Percentiles rank a stretch among this genome's conserved stretches.
Evolutionary conservation across 768 basidiomycete genomes (phyloP).

Genomic region (Epithele typhae): DNA sequence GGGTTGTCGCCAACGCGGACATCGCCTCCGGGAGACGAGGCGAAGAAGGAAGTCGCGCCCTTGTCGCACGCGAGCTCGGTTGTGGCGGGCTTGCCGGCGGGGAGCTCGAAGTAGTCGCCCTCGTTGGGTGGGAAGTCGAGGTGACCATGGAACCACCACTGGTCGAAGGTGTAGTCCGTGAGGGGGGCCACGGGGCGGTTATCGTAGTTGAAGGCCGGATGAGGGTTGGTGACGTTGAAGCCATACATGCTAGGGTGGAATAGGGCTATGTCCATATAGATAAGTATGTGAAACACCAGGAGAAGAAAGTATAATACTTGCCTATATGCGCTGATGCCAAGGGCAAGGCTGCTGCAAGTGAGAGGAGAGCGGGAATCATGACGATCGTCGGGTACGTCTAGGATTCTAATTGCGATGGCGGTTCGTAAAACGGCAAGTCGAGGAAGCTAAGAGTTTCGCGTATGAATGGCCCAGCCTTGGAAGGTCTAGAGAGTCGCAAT

Average conservation of each 20-base stretch:
- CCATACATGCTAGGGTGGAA: conserved; percentile 62
- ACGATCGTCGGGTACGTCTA: too few relatives aligned
- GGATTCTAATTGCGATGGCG: too few relatives aligned
- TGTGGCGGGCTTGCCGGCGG: conserved; percentile 51
- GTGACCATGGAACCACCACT: conserved; percentile 64
- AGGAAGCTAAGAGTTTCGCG: background rate
- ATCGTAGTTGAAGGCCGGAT: conserved; percentile 49
- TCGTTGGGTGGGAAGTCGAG: conserved; percentile 52
- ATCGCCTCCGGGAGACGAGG: conserved; percentile 48
- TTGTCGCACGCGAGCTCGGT: conserved; percentile 57
- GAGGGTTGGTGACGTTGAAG: conserved; percentile 56
- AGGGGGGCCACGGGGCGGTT: conserved; percentile 54
- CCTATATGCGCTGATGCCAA: conserved; percentile 15
- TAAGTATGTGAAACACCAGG: background rate
- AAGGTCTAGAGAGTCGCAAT: background rate
- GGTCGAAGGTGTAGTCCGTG: conserved; percentile 32
- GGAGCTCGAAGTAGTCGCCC: conserved; percentile 54
- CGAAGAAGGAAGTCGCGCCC: conserved; percentile 53
- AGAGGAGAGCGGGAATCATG: conserved; percentile 9
- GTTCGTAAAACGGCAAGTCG: background rate
- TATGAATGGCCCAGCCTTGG: conserved; percentile 1
- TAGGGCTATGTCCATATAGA: conserved; percentile 30
- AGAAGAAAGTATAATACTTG: background rate
- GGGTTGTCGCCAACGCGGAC: conserved; percentile 47
- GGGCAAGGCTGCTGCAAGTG: conserved; percentile 10